phyloP scores from a whole-genome alignment of 345 rosid species.

The Corchorus olitorius region DNA sequence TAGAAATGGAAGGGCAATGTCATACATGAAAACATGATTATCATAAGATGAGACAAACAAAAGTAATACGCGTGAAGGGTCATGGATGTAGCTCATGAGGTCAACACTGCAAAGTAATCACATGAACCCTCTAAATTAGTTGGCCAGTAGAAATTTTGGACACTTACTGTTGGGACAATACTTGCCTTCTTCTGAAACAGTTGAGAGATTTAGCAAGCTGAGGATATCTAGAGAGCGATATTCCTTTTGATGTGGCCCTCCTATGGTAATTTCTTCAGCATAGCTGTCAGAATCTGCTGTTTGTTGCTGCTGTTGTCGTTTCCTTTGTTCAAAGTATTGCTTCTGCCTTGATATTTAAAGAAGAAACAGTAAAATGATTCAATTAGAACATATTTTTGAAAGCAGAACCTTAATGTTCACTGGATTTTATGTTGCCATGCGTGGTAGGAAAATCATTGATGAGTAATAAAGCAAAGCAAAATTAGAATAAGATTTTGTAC shows the following conservation, averaged over 20 bases:
- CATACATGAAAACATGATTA: neutral
- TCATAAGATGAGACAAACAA: neutral
- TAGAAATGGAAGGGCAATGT: neutral
- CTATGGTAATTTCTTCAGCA: slow-evolving; percentile 30
- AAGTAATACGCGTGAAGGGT: neutral
- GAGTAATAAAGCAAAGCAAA: neutral
- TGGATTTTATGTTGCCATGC: neutral
- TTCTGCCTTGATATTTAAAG: slow-evolving; percentile 59
- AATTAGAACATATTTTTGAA: neutral
- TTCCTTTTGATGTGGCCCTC: slow-evolving; percentile 35
- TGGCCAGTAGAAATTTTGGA: slow-evolving; percentile 12
- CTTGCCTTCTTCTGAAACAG: slow-evolving; percentile 37
- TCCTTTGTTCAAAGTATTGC: slow-evolving; percentile 87
- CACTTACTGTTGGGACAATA: slow-evolving; percentile 41
- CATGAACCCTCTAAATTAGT: neutral
- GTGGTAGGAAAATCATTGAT: slow-evolving; percentile 5
- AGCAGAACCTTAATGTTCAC: neutral
- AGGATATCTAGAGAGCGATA: slow-evolving; percentile 78
- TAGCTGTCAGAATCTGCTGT: slow-evolving; percentile 36
- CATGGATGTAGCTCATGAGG: neutral
- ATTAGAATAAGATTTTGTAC: slow-evolving; percentile 26
- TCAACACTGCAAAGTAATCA: neutral
- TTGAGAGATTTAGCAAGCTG: slow-evolving; percentile 54
- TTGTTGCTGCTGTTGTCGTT: slow-evolving; percentile 53
- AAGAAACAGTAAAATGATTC: neutral